Evolutionary conservation across 164 flowering plant species (phyloP).

Genomic region (Macadamia tetraphylla): DNA sequence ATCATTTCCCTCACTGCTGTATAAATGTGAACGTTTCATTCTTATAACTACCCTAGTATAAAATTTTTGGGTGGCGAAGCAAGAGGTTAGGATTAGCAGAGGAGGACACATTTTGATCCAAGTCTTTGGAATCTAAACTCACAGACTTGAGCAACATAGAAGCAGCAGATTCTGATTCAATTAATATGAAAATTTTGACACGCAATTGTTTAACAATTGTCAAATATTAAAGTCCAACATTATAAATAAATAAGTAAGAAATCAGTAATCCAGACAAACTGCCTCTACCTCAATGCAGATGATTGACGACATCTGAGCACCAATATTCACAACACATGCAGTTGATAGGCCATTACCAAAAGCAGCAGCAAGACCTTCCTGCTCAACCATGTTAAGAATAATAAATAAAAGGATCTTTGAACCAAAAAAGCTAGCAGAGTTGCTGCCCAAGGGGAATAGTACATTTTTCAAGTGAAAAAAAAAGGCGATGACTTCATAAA

Average conservation of each 20-base stretch:
- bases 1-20: too few species aligned
- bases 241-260: background rate
- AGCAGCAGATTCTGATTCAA: background rate
- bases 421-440: background rate
- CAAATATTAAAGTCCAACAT: background rate
- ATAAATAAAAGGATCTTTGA: background rate
- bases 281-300: constrained; percentile 79
- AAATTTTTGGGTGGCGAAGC: background rate
- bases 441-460: background rate
- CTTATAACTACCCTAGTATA: too few species aligned
- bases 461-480: too few species aligned
- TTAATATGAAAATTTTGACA: background rate
- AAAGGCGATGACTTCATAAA: background rate
- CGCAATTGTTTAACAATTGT: background rate
- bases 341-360: constrained; percentile 98
- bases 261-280: background rate
- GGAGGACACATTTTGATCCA: background rate
- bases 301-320: constrained; percentile 90
- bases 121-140: background rate
- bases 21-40: background rate
- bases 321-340: constrained; percentile 90
- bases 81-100: background rate
- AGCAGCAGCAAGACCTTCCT: constrained; percentile 96
- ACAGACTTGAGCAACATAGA: too few species aligned
- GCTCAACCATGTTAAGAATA: constrained; percentile 10